A percentile compares a stretch with the other conserved stretches of the same genome.
Evolutionary conservation across 129 eudicot genomes (phyloP).

Genomic region (Helianthus tuberosus): DNA sequence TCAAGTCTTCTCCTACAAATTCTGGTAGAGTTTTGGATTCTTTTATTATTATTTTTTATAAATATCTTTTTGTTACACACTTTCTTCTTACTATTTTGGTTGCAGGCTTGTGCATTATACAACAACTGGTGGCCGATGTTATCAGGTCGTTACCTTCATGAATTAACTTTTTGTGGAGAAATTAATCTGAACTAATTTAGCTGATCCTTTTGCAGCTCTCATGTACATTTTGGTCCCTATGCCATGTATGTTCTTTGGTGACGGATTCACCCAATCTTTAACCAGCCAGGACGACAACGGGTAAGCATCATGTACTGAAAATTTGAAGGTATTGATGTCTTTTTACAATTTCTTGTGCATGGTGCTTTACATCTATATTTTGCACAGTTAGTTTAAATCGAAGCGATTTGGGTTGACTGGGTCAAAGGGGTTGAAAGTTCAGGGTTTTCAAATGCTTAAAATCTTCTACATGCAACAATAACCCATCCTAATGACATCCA

Average conservation of each 20-base stretch:
- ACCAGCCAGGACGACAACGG: constrained; percentile 74
- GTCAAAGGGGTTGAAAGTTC: background rate
- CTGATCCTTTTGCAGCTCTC: constrained; percentile 49
- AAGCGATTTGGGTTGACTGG: too few relatives aligned
- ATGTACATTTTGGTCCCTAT: constrained; percentile 79
- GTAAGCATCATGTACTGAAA: constrained; percentile 40
- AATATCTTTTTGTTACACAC: background rate
- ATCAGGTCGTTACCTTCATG: constrained; percentile 47
- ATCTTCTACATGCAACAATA: too few relatives aligned
- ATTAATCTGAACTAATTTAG: background rate
- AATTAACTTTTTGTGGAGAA: background rate
- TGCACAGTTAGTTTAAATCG: background rate
- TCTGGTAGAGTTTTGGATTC: background rate
- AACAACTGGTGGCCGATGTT: constrained; percentile 87
- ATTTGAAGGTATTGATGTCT: background rate
- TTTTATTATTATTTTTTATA: background rate
- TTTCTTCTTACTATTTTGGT: background rate
- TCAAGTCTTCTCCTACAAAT: constrained; percentile 17
- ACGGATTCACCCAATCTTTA: constrained; percentile 72
- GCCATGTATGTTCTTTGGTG: constrained; percentile 82
- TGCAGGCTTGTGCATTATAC: constrained; percentile 84
- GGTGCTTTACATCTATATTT: background rate
- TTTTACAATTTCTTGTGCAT: background rate
- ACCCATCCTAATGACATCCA: too few relatives aligned
- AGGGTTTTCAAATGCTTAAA: background rate